Conservation (phyloP, 2,329 filamentous ascomycete genomes). For the Chalaropsis ovoidea region DNA sequence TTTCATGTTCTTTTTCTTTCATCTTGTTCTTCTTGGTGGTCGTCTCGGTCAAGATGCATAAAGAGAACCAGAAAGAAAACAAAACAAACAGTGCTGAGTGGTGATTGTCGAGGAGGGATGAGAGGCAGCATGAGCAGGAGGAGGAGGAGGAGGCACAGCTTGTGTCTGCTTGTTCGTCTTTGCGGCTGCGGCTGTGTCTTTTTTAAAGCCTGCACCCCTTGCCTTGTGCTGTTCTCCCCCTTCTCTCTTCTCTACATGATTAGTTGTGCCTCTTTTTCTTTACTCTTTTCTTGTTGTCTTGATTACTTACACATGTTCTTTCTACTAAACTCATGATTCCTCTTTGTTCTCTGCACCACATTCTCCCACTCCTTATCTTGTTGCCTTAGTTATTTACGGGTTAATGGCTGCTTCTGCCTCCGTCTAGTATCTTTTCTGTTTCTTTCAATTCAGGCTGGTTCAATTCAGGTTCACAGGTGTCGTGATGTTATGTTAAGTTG, state of each 20-base stretch:
- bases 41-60: constrained; percentile 31
- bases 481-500: too few species aligned
- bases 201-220: not conserved
- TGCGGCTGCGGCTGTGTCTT: not conserved
- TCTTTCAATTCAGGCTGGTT: too few species aligned
- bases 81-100: constrained; percentile 1
- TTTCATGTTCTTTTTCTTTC: constrained; percentile 28
- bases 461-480: too few species aligned
- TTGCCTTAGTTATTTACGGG: not conserved
- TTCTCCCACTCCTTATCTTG: not conserved
- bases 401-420: too few species aligned
- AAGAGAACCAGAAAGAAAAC: constrained; percentile 5
- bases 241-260: not conserved
- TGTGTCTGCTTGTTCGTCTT: not conserved
- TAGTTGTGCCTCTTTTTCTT: constrained; percentile 9
- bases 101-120: not conserved
- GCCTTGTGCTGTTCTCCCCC: not conserved
- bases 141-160: not conserved
- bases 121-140: not conserved
- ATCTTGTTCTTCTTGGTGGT: constrained; percentile 29
- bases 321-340: constrained; percentile 5
- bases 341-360: not conserved
- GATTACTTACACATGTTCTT: constrained; percentile 4
- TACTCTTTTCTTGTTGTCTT: constrained; percentile 12
- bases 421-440: too few species aligned